These are phyloP conservation scores for Croton setiger DNA, from an alignment of 441 rosid genomes.

Conservation along the genomic window DNA sequence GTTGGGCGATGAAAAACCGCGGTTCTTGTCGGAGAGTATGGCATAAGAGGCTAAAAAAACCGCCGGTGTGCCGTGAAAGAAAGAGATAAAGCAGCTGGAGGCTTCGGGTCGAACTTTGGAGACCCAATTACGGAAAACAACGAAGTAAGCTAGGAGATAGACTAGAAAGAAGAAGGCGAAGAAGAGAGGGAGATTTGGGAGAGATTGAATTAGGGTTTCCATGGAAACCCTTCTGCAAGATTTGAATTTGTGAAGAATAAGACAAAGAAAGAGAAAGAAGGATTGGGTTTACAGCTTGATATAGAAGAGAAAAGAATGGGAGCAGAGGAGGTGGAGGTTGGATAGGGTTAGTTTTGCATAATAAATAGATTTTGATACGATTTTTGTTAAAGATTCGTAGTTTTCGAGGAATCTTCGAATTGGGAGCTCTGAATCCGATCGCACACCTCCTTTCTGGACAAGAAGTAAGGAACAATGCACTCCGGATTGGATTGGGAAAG, in stretches of 20 bases:
- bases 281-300: not conserved
- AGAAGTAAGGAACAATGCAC: no score
- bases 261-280: not conserved
- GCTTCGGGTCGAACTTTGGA: slow-evolving; percentile 69
- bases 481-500: no score
- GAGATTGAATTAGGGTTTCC: slow-evolving; percentile 26
- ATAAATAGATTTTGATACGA: not conserved
- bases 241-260: not conserved
- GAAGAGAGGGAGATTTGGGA: slow-evolving; percentile 45
- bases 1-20: slow-evolving; percentile 57
- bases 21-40: slow-evolving; percentile 44
- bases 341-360: not conserved
- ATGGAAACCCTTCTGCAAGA: not conserved
- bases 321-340: not conserved
- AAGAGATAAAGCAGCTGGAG: slow-evolving; percentile 75
- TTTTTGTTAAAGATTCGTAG: not conserved
- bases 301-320: not conserved
- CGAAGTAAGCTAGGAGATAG: slow-evolving; percentile 49
- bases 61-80: slow-evolving; percentile 79
- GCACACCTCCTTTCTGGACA: no score
- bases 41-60: slow-evolving; percentile 50
- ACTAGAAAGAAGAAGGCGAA: slow-evolving; percentile 51
- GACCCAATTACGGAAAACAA: slow-evolving; percentile 63
- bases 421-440: not conserved
- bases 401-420: slow-evolving; percentile 11